Evolutionary conservation across 1,284 basidiomycete genomes (phyloP), one percentile per base, ranked within the genome.

Genomic region (Ceratobasidium sp.): DNA sequence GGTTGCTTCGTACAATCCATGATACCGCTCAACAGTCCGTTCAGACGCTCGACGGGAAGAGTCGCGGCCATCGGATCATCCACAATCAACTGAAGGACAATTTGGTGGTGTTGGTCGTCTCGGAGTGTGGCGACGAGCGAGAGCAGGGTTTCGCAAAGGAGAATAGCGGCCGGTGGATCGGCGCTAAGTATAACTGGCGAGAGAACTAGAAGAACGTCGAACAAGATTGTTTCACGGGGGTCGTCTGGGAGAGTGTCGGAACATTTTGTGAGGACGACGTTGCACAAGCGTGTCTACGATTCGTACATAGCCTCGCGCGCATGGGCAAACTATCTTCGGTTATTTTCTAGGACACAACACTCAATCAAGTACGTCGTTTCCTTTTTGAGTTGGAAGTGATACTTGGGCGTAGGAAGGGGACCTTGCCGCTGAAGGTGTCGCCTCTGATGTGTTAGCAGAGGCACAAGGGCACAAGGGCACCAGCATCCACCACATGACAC

Each of bases 121-220:
- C 94, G 89, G n/a, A 99, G 85, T 81, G 95, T 95, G 3, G 95
- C 96, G 79, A 97, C 91, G 5, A 92, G 89, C 0, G 94, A 93
- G 26, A 99, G 84, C 3, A 94, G 89, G 0, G 92, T 91, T 82
- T 97, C 96, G 0, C 94, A 92, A 2, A 98, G 88, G 6, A 97
- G 86, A 46, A 96, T 89, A 1, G 93, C 90, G 0, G 95, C 94
- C 69, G 91, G 90, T 20, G 77, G 87, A 80, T 42, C 90, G 87
- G 80, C 80, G 54, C 85, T 87, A 88, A 67, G 93, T 10, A 76
- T 88, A 26, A 90, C 88, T 0, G 86, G 83, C 4, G 93, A 92
- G 15, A 96, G 86, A 26, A 94, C 91, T 79, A 93, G 91, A 10
- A 98, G 88, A 13, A 98, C 86, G 82, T 97, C 96, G 80, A 97